Base-by-base conservation (phyloP, 805 yeast genomes). In the Candida tammaniensis region DNA sequence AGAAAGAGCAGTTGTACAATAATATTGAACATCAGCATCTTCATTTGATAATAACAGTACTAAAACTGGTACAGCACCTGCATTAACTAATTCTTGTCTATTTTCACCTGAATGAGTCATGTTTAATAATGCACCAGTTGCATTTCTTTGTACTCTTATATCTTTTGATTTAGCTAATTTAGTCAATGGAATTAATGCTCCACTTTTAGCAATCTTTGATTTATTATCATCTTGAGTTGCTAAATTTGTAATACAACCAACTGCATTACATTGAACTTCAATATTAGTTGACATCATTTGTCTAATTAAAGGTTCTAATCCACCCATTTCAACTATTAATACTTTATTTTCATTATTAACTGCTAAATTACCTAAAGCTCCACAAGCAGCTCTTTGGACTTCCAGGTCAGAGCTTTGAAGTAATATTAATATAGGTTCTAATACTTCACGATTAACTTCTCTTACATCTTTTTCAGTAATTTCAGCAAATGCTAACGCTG, bases 191-290 rank as follows among this genome's bases (percentile, higher is more conserved):
- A 87, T 82, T 40, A 93, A 72, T 1, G 98, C 98, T 13, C 98
- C 99, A 15, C 94, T 82, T 31, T 88, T 82, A 14, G 99, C 99
- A 51, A 93, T 93, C 58, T 87, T 88, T 34, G 93, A 81, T 61
- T 93, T 93, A 65, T 93, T 93, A 52, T 87, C 96, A 61, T 93
- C 99, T 63, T 86, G 96, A 5, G 98, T 93, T 6, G 98, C 98
- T 60, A 93, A 76, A 57, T 93, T 93, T 23, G 99, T 93, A 54
- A 93, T 89, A 59, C 98, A 93, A 12, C 99, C 99, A 38, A 93
- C 98, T 2, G 99, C 98, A 57, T 93, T 93, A 62, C 99, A 93
- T 64, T 93, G 98, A 24, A 93, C 98, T 61, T 93, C 99, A 39
- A 93, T 95, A 54, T 93, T 93, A 36, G 93, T 78, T 26, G 95